Percentiles rank a stretch among this genome's conserved stretches.
Evolutionary conservation across 2,329 filamentous ascomycete genomes (phyloP).

Genomic region (Teratosphaeria viscida): DNA sequence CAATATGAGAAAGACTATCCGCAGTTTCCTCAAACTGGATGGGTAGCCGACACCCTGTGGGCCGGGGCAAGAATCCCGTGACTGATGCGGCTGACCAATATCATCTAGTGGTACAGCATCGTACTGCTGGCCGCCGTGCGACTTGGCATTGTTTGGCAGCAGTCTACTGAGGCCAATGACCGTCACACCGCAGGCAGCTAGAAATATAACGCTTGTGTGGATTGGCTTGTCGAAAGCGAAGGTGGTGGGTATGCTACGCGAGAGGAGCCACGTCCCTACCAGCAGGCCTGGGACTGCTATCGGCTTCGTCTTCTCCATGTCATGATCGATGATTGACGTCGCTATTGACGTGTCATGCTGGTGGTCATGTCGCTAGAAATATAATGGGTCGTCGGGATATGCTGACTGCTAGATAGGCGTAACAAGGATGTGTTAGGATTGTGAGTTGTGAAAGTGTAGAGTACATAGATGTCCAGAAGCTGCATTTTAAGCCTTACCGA

Average conservation of each 20-base stretch:
- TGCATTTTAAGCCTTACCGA: neutral
- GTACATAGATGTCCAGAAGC: neutral
- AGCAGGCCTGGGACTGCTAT: constrained; percentile 19
- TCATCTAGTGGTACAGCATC: constrained; percentile 22
- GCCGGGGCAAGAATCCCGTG: constrained; percentile 14
- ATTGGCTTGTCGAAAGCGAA: constrained; percentile 36
- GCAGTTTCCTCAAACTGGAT: constrained; percentile 17
- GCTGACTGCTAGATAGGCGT: no score
- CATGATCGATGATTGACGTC: neutral
- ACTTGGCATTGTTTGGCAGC: constrained; percentile 9
- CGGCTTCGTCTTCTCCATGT: constrained; percentile 12
- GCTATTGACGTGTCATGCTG: neutral
- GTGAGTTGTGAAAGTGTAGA: no score
- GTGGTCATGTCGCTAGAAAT: neutral
- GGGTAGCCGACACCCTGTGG: constrained; percentile 12
- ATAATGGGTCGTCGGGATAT: neutral
- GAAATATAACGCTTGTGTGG: constrained; percentile 32
- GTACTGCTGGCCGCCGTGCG: constrained; percentile 16
- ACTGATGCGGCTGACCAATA: constrained; percentile 10
- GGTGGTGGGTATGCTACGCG: constrained; percentile 14
- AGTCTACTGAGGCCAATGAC: constrained; percentile 30
- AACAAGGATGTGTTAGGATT: no score
- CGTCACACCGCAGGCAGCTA: constrained; percentile 30
- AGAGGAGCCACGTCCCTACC: constrained; percentile 17
- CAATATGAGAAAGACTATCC: constrained; percentile 18